A percentile compares a stretch with the other conserved stretches of the same genome.
These are phyloP conservation scores for Colletotrichum coccodes DNA, from an alignment of 2,329 filamentous ascomycete genomes.

Conservation along the genomic window DNA sequence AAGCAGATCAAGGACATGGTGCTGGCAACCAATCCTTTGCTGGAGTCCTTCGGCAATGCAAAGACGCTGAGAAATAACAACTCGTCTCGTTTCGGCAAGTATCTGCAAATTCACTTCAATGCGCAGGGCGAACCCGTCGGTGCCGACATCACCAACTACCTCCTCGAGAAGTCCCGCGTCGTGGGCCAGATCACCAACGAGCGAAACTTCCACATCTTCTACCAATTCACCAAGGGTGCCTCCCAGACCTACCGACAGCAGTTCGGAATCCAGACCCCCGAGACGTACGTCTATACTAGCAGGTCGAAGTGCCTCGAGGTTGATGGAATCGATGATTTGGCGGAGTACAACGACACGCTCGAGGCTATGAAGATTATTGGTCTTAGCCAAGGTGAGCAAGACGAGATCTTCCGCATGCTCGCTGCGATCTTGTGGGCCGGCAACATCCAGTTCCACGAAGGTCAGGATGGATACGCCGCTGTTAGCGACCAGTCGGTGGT, in stretches of 20 bases:
- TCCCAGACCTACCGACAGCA: constrained; percentile 85
- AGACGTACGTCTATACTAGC: constrained; percentile 94
- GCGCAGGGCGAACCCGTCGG: constrained; percentile 89
- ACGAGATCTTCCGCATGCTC: constrained; percentile 96
- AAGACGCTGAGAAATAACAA: constrained; percentile 99
- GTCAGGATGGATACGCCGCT: constrained; percentile 87
- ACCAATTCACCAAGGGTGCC: constrained; percentile 96
- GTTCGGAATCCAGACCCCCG: constrained; percentile 92
- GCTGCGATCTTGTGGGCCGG: constrained; percentile 93
- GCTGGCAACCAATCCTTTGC: constrained; percentile 93
- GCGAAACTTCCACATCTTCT: constrained; percentile 99
- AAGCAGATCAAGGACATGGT: constrained; percentile 99
- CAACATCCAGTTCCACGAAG: constrained; percentile 91
- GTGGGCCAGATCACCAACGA: constrained; percentile 95
- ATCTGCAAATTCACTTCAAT: constrained; percentile 97
- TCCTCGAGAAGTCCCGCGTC: constrained; percentile 94
- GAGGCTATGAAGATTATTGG: constrained; percentile 97
- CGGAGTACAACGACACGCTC: constrained; percentile 89
- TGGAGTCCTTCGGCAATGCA: constrained; percentile 98
- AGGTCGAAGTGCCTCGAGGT: constrained; percentile 95
- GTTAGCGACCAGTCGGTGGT: constrained; percentile 91
- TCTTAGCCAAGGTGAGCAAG: constrained; percentile 86
- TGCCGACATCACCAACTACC: constrained; percentile 97
- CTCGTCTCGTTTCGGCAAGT: constrained; percentile 98
- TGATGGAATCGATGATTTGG: constrained; percentile 89